Base-by-base conservation (phyloP, 257 asterid species). In the Solanum okadae region DNA sequence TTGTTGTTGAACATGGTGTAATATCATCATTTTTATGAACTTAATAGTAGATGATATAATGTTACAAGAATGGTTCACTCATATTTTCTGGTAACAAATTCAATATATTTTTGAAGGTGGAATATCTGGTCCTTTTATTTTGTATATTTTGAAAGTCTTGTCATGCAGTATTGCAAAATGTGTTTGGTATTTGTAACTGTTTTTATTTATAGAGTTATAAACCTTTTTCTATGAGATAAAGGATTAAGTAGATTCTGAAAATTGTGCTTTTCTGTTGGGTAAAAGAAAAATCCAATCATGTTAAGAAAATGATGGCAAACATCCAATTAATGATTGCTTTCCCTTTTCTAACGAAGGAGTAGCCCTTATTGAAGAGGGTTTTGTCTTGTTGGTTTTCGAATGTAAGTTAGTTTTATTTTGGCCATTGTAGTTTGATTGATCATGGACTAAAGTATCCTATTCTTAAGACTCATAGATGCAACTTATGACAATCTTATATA, bases 351-450 rank as follows among this genome's bases (percentile, higher is more conserved):
- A 25, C 1, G 9, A 67, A 0, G 18, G 14, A 5, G 14, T 67
- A 67, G 12, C 8, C 14, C 8, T 67, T 29, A 25, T 3, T 5
- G 0, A 67, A 67, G 34, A 25, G 33, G 9, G 16, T 25, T 65
- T 65, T 65, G 10, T 12, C 20, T 1, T 11, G 16, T 44, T 42
- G 1, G 3, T 33, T 13, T 13, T 27, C 0, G 2, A 0, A 2
- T 8, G 2, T 0, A 13, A 25, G 5, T n/a, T n/a, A 2, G 22
- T n/a, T 25, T 5, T 8, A 27, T 67, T 67, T 27, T 14, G 15
- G 13, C 31, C 9, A 67, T 67, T 33, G 9, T 25, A 67, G 10
- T 67, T 67, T 15, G 10, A 25, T 67, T 4, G 35, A 67, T 27
- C 37, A 68, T 6, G 8, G 8, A 15, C 22, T 27, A 1, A 67